Evolutionary conservation across 371 early-diverging fungal species (phyloP).

Genomic region (Mucor racemosus): DNA sequence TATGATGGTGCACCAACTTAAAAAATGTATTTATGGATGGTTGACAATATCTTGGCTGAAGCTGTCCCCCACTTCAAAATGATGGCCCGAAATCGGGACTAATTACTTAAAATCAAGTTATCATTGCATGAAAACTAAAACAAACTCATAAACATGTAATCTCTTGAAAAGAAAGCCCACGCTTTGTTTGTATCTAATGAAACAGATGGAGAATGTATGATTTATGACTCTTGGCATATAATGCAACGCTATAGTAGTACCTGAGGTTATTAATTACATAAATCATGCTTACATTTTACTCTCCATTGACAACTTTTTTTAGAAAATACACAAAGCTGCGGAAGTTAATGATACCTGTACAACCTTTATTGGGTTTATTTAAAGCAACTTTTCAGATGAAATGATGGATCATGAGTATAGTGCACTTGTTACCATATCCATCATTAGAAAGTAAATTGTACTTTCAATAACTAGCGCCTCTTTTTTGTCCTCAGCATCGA

Average conservation of each 20-base stretch:
- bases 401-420: neutral
- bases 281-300: neutral
- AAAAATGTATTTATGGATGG: no score
- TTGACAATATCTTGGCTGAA: no score
- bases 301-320: neutral
- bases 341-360: neutral
- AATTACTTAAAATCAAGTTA: no score
- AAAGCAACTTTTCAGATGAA: neutral
- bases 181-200: neutral
- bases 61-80: no score
- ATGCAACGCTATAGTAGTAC: neutral
- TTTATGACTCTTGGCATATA: neutral
- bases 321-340: neutral
- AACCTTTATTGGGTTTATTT: neutral
- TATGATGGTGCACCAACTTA: no score
- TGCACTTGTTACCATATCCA: neutral
- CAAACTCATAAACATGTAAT: no score
- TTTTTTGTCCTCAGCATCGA: neutral
- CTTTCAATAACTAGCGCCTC: neutral
- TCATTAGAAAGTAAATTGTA: neutral
- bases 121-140: no score
- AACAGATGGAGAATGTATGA: neutral
- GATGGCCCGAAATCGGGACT: no score
- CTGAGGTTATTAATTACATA: neutral
- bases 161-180: no score